Evolutionary conservation across 495 filamentous ascomycete species (phyloP).

Genomic region (Melanomma pulvis-pyrius): DNA sequence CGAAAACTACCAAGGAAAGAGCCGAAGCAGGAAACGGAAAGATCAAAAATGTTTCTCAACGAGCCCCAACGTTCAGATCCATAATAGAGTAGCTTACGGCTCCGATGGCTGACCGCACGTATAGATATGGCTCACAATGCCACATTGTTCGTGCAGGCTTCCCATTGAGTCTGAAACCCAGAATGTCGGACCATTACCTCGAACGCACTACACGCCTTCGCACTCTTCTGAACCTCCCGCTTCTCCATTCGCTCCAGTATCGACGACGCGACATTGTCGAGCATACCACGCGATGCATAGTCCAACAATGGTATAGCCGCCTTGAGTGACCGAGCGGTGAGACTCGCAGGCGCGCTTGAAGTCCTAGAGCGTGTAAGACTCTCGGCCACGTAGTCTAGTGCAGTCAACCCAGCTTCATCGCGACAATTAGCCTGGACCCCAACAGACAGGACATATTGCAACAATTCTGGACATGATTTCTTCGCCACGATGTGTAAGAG

Average conservation of each 20-base stretch:
- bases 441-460: neutral
- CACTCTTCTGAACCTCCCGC: neutral
- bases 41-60: no score
- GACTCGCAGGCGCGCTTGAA: neutral
- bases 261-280: neutral
- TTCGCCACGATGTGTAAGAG: slow-evolving; percentile 1
- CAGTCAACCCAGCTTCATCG: slow-evolving; percentile 10
- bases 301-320: neutral
- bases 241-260: neutral
- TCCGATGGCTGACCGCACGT: no score
- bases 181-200: neutral
- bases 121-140: neutral
- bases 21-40: no score
- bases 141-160: slow-evolving; percentile 2
- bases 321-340: slow-evolving; percentile 7
- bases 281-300: neutral
- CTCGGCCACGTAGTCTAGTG: slow-evolving; percentile 3
- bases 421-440: neutral
- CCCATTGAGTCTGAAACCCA: neutral
- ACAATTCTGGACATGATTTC: neutral
- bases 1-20: no score
- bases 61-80: no score
- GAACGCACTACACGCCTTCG: slow-evolving; percentile 1
- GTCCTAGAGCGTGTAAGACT: neutral
- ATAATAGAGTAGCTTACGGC: no score